Evolutionary conservation across 306 rosid genomes (phyloP).

Genomic region (Quercus agrifolia): DNA sequence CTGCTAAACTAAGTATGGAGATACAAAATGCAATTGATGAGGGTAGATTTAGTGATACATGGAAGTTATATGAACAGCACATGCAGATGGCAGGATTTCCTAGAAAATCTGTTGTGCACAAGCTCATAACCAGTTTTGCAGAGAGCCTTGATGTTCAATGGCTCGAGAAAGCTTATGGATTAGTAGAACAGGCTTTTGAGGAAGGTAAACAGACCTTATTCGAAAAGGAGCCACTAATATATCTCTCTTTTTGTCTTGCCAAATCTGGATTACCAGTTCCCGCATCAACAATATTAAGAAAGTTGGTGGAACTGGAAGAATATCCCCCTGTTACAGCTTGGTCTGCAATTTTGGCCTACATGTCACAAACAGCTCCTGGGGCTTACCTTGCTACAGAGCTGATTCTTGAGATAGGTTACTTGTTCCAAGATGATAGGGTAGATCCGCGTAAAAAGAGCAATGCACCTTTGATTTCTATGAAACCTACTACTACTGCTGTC

Average conservation of each 20-base stretch:
- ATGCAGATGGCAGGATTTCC: slow-evolving; percentile 81
- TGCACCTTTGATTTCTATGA: slow-evolving; percentile 69
- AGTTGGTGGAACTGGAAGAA: slow-evolving; percentile 57
- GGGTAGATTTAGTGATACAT: slow-evolving; percentile 50
- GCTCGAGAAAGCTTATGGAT: slow-evolving; percentile 68
- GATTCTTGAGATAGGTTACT: slow-evolving; percentile 79
- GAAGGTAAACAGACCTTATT: slow-evolving; percentile 60
- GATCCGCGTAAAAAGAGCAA: slow-evolving; percentile 79
- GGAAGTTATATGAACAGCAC: slow-evolving; percentile 76
- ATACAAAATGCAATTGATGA: slow-evolving; percentile 52
- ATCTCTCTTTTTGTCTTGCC: slow-evolving; percentile 70
- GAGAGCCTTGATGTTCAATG: slow-evolving; percentile 56
- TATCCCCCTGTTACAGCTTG: slow-evolving; percentile 73
- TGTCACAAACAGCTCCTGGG: slow-evolving; percentile 74
- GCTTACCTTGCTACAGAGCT: slow-evolving; percentile 81
- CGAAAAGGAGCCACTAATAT: slow-evolving; percentile 65
- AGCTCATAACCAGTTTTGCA: slow-evolving; percentile 47
- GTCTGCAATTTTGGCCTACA: slow-evolving; percentile 74
- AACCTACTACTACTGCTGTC: slow-evolving; percentile 64
- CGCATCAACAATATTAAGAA: slow-evolving; percentile 70
- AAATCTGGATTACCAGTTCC: slow-evolving; percentile 57
- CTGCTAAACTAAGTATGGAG: slow-evolving; percentile 53
- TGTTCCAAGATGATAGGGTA: slow-evolving; percentile 75
- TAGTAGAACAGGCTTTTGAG: slow-evolving; percentile 57
- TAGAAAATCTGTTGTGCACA: slow-evolving; percentile 62